Conservation (phyloP, 1,139 yeast genomes). For the Kodamaea sp. region DNA sequence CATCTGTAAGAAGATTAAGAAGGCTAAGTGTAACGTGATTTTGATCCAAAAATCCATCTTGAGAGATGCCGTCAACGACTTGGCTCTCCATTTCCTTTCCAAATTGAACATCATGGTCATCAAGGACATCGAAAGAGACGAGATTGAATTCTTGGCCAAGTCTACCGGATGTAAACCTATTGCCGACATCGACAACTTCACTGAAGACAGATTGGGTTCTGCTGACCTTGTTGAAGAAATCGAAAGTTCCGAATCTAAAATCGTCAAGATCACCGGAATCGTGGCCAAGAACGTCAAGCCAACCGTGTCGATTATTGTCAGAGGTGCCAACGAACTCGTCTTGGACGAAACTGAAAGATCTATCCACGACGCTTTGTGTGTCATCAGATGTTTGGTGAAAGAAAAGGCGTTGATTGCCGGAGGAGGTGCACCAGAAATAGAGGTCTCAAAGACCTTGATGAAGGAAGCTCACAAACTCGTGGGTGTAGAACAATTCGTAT, state of each 20-base stretch:
- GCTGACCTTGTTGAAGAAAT: conserved; percentile 93
- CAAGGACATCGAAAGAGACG: conserved; percentile 95
- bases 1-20: conserved; percentile 93
- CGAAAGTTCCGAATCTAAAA: conserved; percentile 90
- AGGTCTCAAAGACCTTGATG: conserved; percentile 77
- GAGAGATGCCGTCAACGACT: conserved; percentile 96
- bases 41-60: conserved; percentile 92
- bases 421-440: conserved; percentile 99
- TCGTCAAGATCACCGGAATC: conserved; percentile 88
- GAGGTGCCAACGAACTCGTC: conserved; percentile 91
- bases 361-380: conserved; percentile 95
- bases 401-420: conserved; percentile 96
- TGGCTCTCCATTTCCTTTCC: conserved; percentile 91
- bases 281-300: conserved; percentile 57
- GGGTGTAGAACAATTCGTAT: conserved; percentile 93
- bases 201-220: conserved; percentile 88
- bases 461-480: conserved; percentile 76
- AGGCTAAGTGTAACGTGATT: conserved; percentile 93
- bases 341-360: conserved; percentile 97
- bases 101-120: conserved; percentile 92
- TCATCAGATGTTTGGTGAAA: conserved; percentile 90
- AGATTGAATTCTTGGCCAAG: conserved; percentile 88
- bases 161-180: conserved; percentile 94
- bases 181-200: conserved; percentile 89
- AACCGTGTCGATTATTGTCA: conserved; percentile 86